Conservation (phyloP, 441 rosid species). For the Aleurites moluccanus region DNA sequence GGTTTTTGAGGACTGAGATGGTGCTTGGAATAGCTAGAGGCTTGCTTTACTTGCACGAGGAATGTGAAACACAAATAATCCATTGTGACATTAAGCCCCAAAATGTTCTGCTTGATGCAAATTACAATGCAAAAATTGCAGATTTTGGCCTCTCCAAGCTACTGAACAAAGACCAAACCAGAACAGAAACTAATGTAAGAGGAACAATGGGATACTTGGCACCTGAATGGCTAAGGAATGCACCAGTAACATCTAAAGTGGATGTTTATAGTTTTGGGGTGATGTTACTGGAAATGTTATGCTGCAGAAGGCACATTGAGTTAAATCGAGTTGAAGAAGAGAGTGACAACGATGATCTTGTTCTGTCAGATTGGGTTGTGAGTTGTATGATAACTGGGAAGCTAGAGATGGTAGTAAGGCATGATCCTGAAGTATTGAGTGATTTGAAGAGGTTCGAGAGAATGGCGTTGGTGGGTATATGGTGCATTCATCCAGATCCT, state of each 20-base stretch:
- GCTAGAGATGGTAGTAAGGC: constrained; percentile 26
- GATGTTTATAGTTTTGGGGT: constrained; percentile 37
- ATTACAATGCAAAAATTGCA: constrained; percentile 25
- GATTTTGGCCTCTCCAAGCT: constrained; percentile 38
- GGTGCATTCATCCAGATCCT: constrained; percentile 42
- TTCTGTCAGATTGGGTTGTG: constrained; percentile 36
- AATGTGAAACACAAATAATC: constrained; percentile 32
- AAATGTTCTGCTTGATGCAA: constrained; percentile 29
- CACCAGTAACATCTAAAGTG: constrained; percentile 30
- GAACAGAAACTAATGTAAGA: constrained; percentile 27
- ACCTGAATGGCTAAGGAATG: constrained; percentile 35
- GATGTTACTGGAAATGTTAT: constrained; percentile 31
- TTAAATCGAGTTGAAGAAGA: constrained; percentile 32
- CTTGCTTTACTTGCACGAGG: constrained; percentile 33
- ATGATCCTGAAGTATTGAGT: constrained; percentile 32
- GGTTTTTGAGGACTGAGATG: constrained; percentile 26
- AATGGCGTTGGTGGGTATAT: constrained; percentile 35
- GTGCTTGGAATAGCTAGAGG: constrained; percentile 31
- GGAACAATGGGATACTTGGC: constrained; percentile 37
- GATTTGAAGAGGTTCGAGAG: constrained; percentile 39
- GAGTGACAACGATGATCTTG: constrained; percentile 28
- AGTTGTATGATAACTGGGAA: constrained; percentile 20
- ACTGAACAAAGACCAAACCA: constrained; percentile 31
- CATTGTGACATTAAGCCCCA: constrained; percentile 39
- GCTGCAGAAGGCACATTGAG: constrained; percentile 40